Conservation (phyloP, 768 basidiomycete species). For the Leccinum barrowsii region DNA sequence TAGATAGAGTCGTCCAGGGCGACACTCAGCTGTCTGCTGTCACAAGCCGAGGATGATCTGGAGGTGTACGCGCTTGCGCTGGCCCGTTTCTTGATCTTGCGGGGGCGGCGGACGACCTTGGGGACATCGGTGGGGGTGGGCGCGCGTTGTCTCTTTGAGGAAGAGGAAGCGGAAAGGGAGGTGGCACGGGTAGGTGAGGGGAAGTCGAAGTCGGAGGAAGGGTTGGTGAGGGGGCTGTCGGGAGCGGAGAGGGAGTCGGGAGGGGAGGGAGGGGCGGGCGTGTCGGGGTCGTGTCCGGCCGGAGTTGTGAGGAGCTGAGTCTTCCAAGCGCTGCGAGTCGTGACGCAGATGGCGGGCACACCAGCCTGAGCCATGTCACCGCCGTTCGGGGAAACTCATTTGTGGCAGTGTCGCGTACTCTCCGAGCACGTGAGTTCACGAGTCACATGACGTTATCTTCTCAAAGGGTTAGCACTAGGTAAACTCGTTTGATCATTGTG, state of each 20-base stretch:
- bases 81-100: constrained; percentile 26
- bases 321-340: constrained; percentile 30
- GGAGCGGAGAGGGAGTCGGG: constrained; percentile 16
- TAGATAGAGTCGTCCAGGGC: constrained; percentile 56
- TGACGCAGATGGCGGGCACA: constrained; percentile 23
- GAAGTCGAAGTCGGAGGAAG: constrained; percentile 10
- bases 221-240: constrained; percentile 25
- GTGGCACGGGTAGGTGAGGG: constrained; percentile 18
- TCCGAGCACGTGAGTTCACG: constrained; percentile 4
- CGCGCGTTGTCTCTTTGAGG: constrained; percentile 23
- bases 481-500: too few relatives aligned
- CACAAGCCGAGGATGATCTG: constrained; percentile 41
- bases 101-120: constrained; percentile 8
- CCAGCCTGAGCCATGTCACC: constrained; percentile 10
- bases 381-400: constrained; percentile 6
- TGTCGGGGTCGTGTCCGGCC: neutral
- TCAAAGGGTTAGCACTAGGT: too few relatives aligned
- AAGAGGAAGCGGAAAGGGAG: constrained; percentile 24
- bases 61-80: constrained; percentile 23
- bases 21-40: constrained; percentile 37
- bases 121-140: constrained; percentile 6
- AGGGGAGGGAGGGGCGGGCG: constrained; percentile 13
- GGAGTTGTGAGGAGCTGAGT: constrained; percentile 10
- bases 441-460: too few relatives aligned
- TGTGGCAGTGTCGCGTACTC: constrained; percentile 20